A percentile compares a stretch with the other conserved stretches of the same genome.
Conservation (phyloP, 257 asterid species). For the Salvia hispanica region DNA sequence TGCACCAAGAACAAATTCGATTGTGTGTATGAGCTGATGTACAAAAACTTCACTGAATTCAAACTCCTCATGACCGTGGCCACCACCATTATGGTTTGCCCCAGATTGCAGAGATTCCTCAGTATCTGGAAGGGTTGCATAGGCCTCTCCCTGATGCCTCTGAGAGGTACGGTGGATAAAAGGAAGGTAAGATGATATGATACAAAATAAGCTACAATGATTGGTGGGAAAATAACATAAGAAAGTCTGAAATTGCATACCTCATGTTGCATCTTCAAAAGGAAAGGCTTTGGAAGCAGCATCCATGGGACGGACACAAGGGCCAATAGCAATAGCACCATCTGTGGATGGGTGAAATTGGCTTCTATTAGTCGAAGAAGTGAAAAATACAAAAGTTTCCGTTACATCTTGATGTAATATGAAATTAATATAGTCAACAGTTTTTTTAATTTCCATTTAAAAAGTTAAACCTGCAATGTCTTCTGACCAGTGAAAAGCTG, state of each 20-base stretch:
- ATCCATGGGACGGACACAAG: conserved; percentile 96
- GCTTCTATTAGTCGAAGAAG: conserved; percentile 18
- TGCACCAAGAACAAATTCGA: conserved; percentile 99
- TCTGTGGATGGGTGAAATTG: conserved; percentile 48
- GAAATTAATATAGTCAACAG: background rate
- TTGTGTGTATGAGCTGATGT: conserved; percentile 96
- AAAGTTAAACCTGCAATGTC: conserved; percentile 66
- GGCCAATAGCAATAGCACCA: conserved; percentile 68
- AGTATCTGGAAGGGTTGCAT: conserved; percentile 66
- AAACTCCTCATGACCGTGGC: conserved; percentile 92
- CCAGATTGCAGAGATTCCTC: conserved; percentile 85
- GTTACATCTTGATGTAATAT: background rate
- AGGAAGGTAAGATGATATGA: background rate
- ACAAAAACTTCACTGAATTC: conserved; percentile 94
- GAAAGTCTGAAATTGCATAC: conserved; percentile 43
- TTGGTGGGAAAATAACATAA: conserved; percentile 18
- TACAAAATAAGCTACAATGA: conserved; percentile 18
- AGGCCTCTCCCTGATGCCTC: conserved; percentile 90
- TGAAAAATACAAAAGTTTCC: background rate
- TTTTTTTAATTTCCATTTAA: background rate
- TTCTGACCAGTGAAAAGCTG: conserved; percentile 92
- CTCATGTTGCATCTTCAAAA: conserved; percentile 70
- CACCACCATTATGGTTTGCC: conserved; percentile 54
- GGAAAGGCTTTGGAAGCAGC: conserved; percentile 96
- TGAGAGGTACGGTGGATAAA: conserved; percentile 38